A percentile compares a stretch with the other conserved stretches of the same genome.
Evolutionary conservation across 371 early-diverging fungal genomes (phyloP).

Genomic region (Capillidium heterosporum): DNA sequence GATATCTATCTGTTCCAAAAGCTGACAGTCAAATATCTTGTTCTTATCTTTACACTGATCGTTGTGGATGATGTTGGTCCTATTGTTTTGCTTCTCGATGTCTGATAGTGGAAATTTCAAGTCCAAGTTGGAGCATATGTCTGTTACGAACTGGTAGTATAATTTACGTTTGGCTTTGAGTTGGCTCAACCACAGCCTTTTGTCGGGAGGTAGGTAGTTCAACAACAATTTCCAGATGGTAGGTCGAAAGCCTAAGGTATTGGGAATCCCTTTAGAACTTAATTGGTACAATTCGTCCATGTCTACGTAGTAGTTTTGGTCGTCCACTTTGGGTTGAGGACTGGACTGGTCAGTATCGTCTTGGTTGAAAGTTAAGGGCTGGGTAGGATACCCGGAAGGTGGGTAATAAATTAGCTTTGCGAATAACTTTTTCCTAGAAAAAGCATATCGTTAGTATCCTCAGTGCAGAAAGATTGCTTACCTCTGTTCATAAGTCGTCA

Average conservation of each 20-base stretch:
- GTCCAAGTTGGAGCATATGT: conserved; percentile 25
- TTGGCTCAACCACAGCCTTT: neutral
- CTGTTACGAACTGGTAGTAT: conserved; percentile 27
- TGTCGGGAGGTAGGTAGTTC: neutral
- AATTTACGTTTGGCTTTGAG: neutral
- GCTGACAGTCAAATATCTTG: conserved; percentile 34
- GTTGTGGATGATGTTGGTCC: conserved; percentile 27
- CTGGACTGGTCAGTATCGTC: neutral
- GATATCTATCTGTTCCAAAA: conserved; percentile 64
- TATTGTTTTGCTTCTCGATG: neutral
- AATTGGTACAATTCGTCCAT: neutral
- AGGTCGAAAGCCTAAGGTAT: conserved; percentile 41
- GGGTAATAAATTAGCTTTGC: neutral
- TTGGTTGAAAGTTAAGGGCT: neutral
- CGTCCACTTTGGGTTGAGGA: too few relatives aligned
- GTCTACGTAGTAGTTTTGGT: neutral
- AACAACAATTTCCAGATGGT: conserved; percentile 41
- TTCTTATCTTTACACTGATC: too few relatives aligned
- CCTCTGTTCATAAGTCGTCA: too few relatives aligned
- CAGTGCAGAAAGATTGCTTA: too few relatives aligned
- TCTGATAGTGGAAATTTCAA: neutral
- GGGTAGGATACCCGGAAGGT: neutral
- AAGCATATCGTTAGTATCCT: too few relatives aligned
- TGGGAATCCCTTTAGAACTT: conserved; percentile 34
- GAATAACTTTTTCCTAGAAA: neutral